Evolutionary conservation across 139 green algal genomes (phyloP), one percentile per base, ranked within the genome.

Genomic region (Zygnema circumcarinatum): DNA sequence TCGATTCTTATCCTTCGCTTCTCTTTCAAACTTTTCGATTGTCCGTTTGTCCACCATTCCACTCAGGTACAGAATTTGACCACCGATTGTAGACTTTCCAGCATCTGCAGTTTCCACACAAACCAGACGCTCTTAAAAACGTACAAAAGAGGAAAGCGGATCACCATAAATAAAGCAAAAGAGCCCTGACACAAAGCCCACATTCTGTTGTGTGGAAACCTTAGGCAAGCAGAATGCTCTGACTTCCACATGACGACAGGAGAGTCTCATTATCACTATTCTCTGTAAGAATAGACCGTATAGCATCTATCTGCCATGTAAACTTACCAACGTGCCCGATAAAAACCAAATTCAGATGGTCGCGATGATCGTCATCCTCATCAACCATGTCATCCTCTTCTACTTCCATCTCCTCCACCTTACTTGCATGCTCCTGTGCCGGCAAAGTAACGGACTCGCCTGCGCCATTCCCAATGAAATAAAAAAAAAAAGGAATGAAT

Each of bases 1-100:
- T 11, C 96, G 93, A 92, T 98, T 99, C 94, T 99, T 99, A 81
- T 99, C 97, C 92, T 99, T 98, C n/a, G 97, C 97, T 92, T 99
- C 97, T 3, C 91, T 90, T 90, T 99, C 97, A 67, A 99, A 99
- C 92, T 99, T 99, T 92, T 99, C 93, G 35, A 99, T 99, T 0
- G 97, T 99, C 39, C 97, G 94, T 81, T 99, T 95, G 89, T 99
- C 97, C 53, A 99, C 97, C 25, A 92, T 92, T 20, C 95, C 94
- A 81, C 88, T 90, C 53, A 92, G 74, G 83, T 85, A 91, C 3
- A 99, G 93, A 80, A 99, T 99, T 81, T 99, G 96, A 0, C 97
- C 97, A 20, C 96, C 97, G 3, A 98, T 96, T 1, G 97, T 99
- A 16, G 94, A 98, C 91, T 99, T 99, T 72, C 97, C 97, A 7